These are phyloP conservation scores for Periconia sp. DNA, from an alignment of 2,329 filamentous ascomycete species.

Conservation along the genomic window DNA sequence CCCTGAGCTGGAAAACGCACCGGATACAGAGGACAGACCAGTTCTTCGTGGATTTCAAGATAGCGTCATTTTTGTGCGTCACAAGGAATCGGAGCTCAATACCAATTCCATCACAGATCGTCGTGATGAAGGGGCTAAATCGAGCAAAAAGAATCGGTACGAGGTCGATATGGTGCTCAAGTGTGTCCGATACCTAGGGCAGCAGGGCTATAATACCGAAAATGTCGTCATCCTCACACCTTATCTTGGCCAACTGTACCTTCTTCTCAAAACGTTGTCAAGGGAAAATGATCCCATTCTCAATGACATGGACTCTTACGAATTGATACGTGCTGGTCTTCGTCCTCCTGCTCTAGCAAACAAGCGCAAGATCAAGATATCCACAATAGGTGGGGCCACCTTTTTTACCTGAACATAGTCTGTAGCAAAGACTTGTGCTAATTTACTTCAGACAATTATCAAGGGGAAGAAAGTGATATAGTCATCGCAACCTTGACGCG, in stretches of 20 bases:
- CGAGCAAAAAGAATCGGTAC: conserved; percentile 67
- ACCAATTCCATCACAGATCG: conserved; percentile 54
- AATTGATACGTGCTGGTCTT: conserved; percentile 68
- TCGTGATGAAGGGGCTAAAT: conserved; percentile 56
- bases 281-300: conserved; percentile 68
- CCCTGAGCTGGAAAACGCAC: conserved; percentile 63
- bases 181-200: conserved; percentile 69
- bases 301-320: conserved; percentile 71
- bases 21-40: conserved; percentile 55
- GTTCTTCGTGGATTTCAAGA: conserved; percentile 63
- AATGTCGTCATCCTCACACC: conserved; percentile 74
- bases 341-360: conserved; percentile 60
- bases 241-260: conserved; percentile 71
- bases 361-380: conserved; percentile 61
- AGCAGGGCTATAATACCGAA: conserved; percentile 72
- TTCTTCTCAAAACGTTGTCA: conserved; percentile 61
- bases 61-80: conserved; percentile 71
- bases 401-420: neutral
- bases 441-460: conserved; percentile 69
- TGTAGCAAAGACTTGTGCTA: neutral
- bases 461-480: conserved; percentile 78
- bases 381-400: conserved; percentile 72
- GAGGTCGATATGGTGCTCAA: conserved; percentile 72
- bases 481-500: conserved; percentile 72
- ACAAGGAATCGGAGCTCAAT: conserved; percentile 60